Conservation (phyloP, 352 stramenopile species). For the Sclerospora graminicola region DNA sequence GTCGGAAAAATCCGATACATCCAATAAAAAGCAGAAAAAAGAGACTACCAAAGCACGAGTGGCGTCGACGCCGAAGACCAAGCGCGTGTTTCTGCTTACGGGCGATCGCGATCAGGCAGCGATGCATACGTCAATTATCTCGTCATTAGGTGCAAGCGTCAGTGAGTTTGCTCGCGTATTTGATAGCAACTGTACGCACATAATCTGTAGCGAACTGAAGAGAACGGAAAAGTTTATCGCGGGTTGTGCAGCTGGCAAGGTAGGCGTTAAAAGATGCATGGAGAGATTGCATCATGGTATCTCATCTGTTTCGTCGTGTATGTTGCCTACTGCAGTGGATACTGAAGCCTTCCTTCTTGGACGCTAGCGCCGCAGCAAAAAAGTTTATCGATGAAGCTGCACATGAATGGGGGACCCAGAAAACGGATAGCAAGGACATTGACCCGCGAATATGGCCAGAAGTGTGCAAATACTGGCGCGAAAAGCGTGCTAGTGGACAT, state of each 20-base stretch:
- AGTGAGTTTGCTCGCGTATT: constrained; percentile 58
- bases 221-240: constrained; percentile 83
- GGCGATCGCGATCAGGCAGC: constrained; percentile 58
- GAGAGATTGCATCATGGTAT: background rate
- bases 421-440: constrained; percentile 47
- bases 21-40: constrained; percentile 25
- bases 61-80: constrained; percentile 6
- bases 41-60: constrained; percentile 5
- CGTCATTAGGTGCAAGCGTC: constrained; percentile 45
- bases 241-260: constrained; percentile 73
- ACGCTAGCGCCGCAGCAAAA: constrained; percentile 45
- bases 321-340: constrained; percentile 52
- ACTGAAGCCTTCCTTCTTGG: constrained; percentile 72
- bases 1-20: constrained; percentile 8
- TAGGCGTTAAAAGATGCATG: constrained; percentile 12
- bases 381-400: constrained; percentile 59
- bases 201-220: constrained; percentile 83
- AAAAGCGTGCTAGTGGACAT: constrained; percentile 28
- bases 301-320: constrained; percentile 1
- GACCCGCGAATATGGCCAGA: constrained; percentile 67
- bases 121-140: constrained; percentile 71
- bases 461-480: constrained; percentile 54
- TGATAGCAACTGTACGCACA: constrained; percentile 66
- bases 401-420: constrained; percentile 62
- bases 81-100: constrained; percentile 59